Conservation (phyloP, 2,329 filamentous ascomycete genomes). For the Talaromyces sp. region DNA sequence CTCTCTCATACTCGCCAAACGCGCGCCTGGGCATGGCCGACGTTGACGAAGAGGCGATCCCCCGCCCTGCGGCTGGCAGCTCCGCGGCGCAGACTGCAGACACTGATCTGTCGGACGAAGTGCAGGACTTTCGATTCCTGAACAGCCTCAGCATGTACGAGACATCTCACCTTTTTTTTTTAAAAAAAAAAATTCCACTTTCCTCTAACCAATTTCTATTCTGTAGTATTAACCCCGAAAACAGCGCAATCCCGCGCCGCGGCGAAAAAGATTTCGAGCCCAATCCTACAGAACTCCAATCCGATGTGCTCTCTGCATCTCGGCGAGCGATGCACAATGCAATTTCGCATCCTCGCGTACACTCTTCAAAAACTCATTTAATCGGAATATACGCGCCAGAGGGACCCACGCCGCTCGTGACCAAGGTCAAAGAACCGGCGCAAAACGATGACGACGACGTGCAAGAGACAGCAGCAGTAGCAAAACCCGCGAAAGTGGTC, state of each 20-base stretch:
- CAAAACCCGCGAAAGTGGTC: constrained; percentile 12
- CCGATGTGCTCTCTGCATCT: constrained; percentile 70
- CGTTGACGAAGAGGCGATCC: constrained; percentile 38
- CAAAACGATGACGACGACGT: background rate
- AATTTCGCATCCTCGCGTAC: constrained; percentile 68
- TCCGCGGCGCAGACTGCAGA: constrained; percentile 39
- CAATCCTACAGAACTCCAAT: constrained; percentile 79
- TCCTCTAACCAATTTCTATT: constrained; percentile 28
- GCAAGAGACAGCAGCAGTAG: constrained; percentile 3
- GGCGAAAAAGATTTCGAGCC: constrained; percentile 97
- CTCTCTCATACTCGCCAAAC: background rate
- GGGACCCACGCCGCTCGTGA: constrained; percentile 22
- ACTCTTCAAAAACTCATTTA: constrained; percentile 60
- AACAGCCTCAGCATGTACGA: constrained; percentile 48
- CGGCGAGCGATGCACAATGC: constrained; percentile 85
- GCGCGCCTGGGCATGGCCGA: constrained; percentile 32
- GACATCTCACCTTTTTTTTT: background rate
- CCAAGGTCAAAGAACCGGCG: constrained; percentile 2
- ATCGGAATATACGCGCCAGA: constrained; percentile 70
- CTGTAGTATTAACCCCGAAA: constrained; percentile 24
- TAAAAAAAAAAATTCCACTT: background rate
- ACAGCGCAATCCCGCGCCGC: constrained; percentile 64
- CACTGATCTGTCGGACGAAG: constrained; percentile 67
- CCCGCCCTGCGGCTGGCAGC: constrained; percentile 21
- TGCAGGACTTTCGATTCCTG: constrained; percentile 79